Base-by-base conservation (phyloP, 352 stramenopile genomes). In the Phytophthora idaei region DNA sequence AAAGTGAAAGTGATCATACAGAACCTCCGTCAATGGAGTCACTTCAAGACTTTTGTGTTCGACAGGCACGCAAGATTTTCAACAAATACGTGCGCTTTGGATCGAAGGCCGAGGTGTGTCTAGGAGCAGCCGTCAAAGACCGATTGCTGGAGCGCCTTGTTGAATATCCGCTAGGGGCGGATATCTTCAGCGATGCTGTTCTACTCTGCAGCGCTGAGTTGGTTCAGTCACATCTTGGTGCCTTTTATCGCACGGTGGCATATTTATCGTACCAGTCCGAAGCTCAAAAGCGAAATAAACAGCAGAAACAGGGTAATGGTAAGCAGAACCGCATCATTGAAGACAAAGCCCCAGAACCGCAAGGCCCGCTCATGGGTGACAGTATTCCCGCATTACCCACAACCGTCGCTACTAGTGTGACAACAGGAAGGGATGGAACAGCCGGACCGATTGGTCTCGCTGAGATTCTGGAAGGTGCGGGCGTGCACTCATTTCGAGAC, bases 81-180 rank as follows among this genome's bases (percentile, higher is more conserved):
- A 90, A 83, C 67, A 92, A 92, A 61, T 92, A 88, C 45, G 77
- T 92, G 17, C 82, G 82, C 11, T 89, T 82, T 49, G 83, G 83
- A 21, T 90, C 83, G 2, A 90, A 90, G 50, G 80, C 83, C 5
- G 82, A 90, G 63, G 79, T 92, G 36, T 86, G 81, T 52, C 48
- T 88, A 2, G 52, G 69, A 10, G 74, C 66, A 2, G 51, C 71
- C 4, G 76, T 84, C 10, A 88, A 89, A 34, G 81, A 78, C 29
- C 76, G 69, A 46, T 41, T 89, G 27, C 55, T 89, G 8, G 74
- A 76, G 8, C 71, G 74, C 7, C 67, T 87, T 10, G 58, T 79
- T 1, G 71, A 90, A 34, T 81, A 83, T 28, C 80, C 80, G 1
- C 66, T 86, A 6, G 41, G 60, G 0, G 59, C 79, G 0, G 76